These are phyloP conservation scores for Heteromeles arbutifolia DNA, from an alignment of 306 rosid genomes.

Conservation along the genomic window DNA sequence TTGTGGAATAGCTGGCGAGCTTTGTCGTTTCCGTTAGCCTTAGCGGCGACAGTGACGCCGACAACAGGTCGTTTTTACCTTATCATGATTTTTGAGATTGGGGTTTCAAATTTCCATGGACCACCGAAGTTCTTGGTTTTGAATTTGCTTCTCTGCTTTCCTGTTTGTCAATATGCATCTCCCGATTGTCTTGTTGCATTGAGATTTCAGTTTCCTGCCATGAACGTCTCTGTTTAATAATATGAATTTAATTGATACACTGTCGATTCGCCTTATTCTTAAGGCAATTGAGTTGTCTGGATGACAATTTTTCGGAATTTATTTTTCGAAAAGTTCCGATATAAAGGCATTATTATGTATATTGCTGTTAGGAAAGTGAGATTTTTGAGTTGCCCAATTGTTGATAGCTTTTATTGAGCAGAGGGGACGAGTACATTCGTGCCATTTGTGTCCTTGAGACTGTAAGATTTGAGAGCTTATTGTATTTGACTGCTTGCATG, in stretches of 20 bases:
- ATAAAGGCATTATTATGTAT: neutral
- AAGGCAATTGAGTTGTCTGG: constrained; percentile 17
- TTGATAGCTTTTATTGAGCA: neutral
- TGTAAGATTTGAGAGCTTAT: neutral
- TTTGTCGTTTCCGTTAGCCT: constrained; percentile 41
- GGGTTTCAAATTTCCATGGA: constrained; percentile 34
- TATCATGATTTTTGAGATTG: constrained; percentile 36
- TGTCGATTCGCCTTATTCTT: constrained; percentile 15
- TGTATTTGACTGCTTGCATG: neutral
- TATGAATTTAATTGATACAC: constrained; percentile 1
- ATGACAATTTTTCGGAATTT: constrained; percentile 17
- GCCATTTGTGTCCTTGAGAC: neutral
- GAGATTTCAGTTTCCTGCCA: constrained; percentile 11
- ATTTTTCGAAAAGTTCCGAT: neutral
- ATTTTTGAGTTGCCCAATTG: neutral
- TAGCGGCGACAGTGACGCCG: neutral
- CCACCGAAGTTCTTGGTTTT: constrained; percentile 38
- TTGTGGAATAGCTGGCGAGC: constrained; percentile 28
- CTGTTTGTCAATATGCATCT: constrained; percentile 24
- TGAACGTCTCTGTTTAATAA: neutral
- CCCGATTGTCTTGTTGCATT: constrained; percentile 15
- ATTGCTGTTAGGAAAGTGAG: neutral
- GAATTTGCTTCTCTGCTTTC: constrained; percentile 12
- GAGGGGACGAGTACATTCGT: neutral
- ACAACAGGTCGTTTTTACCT: constrained; percentile 38